Conservation (phyloP, 805 yeast species). For the Zygotorulaspora chibaensis region DNA sequence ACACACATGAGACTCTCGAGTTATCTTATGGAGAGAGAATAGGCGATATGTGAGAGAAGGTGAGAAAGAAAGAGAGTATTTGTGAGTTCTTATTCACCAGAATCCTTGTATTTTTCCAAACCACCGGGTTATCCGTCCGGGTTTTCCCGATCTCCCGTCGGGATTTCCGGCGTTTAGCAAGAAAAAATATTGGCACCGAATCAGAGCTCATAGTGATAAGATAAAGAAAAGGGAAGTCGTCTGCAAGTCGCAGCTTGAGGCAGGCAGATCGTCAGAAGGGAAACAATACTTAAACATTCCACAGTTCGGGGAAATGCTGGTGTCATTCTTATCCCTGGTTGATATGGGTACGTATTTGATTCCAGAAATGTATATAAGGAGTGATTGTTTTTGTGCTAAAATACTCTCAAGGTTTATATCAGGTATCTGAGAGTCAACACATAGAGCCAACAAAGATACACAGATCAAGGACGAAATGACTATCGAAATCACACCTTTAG, state of each 20-base stretch:
- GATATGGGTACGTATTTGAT: neutral
- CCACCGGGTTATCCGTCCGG: neutral
- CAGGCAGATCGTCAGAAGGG: too few relatives aligned
- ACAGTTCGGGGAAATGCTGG: constrained; percentile 1
- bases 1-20: too few relatives aligned
- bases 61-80: too few relatives aligned
- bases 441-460: neutral
- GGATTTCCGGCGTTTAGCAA: neutral
- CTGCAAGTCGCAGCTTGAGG: too few relatives aligned
- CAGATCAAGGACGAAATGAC: constrained; percentile 10
- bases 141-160: neutral
- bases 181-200: neutral
- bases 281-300: neutral
- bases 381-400: neutral
- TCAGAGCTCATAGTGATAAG: neutral
- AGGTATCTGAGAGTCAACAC: neutral
- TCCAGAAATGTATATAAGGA: neutral
- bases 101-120: neutral
- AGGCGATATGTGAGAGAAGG: too few relatives aligned
- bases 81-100: too few relatives aligned
- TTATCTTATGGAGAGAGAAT: too few relatives aligned
- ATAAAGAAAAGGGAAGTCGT: neutral
- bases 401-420: too few relatives aligned
- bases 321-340: neutral
- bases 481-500: constrained; percentile 20